Evolutionary conservation across 345 rosid species (phyloP).

Genomic region (Populus alba): DNA sequence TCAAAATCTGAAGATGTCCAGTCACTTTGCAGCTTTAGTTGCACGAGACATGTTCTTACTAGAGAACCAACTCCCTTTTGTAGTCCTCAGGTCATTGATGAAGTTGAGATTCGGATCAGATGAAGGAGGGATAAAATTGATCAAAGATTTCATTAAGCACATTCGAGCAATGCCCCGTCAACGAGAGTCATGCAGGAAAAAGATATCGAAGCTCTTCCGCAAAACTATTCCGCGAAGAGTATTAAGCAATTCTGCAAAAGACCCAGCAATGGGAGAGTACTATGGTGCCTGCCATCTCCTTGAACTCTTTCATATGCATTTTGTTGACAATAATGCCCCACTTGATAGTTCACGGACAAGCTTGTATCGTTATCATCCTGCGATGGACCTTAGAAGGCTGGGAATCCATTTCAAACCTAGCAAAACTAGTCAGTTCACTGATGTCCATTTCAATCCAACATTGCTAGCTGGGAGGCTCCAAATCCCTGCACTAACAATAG

Average conservation of each 20-base stretch:
- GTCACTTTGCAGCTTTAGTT: not conserved
- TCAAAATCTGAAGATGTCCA: not conserved
- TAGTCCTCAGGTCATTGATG: not conserved
- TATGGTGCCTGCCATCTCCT: not conserved
- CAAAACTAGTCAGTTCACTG: not conserved
- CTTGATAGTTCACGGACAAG: no score
- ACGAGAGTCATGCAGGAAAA: not conserved
- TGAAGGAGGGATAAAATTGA: not conserved
- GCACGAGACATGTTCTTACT: slow-evolving; percentile 2
- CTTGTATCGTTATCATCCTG: not conserved
- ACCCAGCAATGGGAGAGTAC: not conserved
- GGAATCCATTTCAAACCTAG: slow-evolving; percentile 12
- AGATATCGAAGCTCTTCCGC: not conserved
- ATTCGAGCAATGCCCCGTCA: not conserved
- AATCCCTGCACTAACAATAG: slow-evolving; percentile 11
- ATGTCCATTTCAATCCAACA: not conserved
- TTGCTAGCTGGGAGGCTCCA: not conserved
- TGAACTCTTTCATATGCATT: no score
- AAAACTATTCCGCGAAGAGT: not conserved
- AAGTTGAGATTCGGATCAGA: not conserved
- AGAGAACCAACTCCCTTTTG: slow-evolving; percentile 13
- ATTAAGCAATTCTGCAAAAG: no score
- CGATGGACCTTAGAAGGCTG: slow-evolving; percentile 15
- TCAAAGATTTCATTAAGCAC: not conserved
- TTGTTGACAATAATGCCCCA: not conserved